Conservation (phyloP, 2,329 filamentous ascomycete genomes). For the Cryphonectria radicalis region DNA sequence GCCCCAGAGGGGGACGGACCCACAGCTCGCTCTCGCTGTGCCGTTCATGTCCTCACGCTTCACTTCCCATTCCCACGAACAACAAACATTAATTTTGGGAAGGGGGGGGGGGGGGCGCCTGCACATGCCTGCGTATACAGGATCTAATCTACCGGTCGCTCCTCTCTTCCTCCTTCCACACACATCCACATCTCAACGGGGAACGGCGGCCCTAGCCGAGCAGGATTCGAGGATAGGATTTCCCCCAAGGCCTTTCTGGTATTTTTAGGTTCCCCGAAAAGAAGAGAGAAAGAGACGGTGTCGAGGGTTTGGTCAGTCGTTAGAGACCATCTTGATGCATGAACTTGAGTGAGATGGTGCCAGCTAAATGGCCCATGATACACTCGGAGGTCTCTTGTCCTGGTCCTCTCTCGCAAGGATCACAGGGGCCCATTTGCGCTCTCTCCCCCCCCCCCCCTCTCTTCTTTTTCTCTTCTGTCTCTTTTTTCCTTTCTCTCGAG, state of each 20-base stretch:
- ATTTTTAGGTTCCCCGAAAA: neutral
- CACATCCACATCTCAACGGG: too few relatives aligned
- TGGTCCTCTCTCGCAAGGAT: neutral
- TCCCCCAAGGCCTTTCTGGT: neutral
- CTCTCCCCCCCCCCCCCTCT: too few relatives aligned
- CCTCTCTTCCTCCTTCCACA: neutral
- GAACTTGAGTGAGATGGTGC: neutral
- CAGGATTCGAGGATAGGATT: neutral
- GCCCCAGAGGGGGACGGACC: too few relatives aligned
- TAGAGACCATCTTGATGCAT: neutral
- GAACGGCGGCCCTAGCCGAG: neutral
- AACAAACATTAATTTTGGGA: neutral
- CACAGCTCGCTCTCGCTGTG: neutral
- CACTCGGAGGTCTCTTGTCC: neutral
- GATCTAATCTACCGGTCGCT: neutral
- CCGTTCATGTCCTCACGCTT: neutral
- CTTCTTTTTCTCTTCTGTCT: neutral
- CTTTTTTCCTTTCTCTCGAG: neutral
- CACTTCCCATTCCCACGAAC: neutral
- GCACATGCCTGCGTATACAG: too few relatives aligned
- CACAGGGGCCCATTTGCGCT: neutral
- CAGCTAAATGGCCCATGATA: neutral
- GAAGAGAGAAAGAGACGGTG: neutral
- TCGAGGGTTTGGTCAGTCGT: neutral
- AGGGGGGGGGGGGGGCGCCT: too few relatives aligned